Conservation (phyloP, 78 protist species). For the Diacronema lutheri region DNA sequence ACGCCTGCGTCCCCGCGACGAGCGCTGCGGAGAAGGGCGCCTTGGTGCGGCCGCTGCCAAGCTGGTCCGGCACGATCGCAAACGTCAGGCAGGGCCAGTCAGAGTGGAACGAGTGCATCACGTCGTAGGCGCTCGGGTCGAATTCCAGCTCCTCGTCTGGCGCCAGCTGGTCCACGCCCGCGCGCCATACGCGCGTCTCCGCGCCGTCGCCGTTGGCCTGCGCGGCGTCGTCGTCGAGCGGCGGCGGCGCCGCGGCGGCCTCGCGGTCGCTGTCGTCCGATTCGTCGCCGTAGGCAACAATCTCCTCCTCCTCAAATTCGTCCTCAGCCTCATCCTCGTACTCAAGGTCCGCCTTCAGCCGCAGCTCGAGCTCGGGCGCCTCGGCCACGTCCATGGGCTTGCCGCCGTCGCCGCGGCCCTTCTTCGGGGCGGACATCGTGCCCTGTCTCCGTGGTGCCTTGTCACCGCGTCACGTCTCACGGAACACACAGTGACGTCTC, state of each 20-base stretch:
- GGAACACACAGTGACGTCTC: too few relatives aligned
- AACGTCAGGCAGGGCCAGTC: constrained; percentile 93
- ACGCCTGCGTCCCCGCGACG: constrained; percentile 90
- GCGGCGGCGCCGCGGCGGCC: too few relatives aligned
- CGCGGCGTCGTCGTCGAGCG: too few relatives aligned
- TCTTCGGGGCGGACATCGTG: too few relatives aligned
- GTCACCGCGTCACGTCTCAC: too few relatives aligned
- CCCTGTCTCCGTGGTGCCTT: too few relatives aligned
- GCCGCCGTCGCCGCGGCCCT: too few relatives aligned
- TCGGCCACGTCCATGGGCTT: too few relatives aligned
- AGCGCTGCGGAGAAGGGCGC: constrained; percentile 73
- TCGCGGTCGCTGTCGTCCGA: background rate
- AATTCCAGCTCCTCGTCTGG: constrained; percentile 67
- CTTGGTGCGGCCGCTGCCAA: constrained; percentile 64
- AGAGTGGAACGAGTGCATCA: constrained; percentile 64
- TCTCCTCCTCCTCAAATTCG: constrained; percentile 5
- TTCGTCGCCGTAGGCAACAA: background rate
- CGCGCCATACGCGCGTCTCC: too few relatives aligned
- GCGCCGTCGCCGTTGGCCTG: too few relatives aligned
- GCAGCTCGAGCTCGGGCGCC: too few relatives aligned
- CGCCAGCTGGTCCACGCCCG: constrained; percentile 26
- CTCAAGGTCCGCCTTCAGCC: background rate
- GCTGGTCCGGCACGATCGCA: constrained; percentile 73
- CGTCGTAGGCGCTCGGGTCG: constrained; percentile 78
- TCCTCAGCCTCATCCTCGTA: background rate